phyloP scores from a whole-genome alignment of 2,329 filamentous ascomycete genomes.

The Leptoxyphium fumago region DNA sequence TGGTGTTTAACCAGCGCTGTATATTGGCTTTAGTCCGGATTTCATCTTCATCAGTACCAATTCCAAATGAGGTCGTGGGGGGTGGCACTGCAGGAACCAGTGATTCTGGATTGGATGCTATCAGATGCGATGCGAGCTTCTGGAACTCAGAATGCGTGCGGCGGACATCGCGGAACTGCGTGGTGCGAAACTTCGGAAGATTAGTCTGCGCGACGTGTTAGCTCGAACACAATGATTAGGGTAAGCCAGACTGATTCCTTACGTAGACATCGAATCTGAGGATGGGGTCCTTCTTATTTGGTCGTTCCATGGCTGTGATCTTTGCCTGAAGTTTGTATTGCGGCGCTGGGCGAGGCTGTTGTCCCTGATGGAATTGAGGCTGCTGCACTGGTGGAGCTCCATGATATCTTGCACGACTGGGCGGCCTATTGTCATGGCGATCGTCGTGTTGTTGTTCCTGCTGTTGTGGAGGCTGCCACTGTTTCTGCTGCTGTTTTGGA shows the following conservation, averaged over 20 bases:
- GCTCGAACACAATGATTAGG: neutral
- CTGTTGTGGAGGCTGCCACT: slow-evolving; percentile 19
- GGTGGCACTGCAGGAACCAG: slow-evolving; percentile 88
- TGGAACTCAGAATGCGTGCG: slow-evolving; percentile 90
- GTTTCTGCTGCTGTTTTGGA: slow-evolving; percentile 18
- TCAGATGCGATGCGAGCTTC: slow-evolving; percentile 89
- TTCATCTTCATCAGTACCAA: slow-evolving; percentile 93
- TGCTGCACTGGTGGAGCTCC: slow-evolving; percentile 10
- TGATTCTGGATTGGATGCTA: slow-evolving; percentile 93
- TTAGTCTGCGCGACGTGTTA: slow-evolving; percentile 54
- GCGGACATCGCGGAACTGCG: slow-evolving; percentile 93
- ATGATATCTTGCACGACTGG: slow-evolving; percentile 17
- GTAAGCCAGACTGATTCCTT: slow-evolving; percentile 23
- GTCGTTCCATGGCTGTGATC: slow-evolving; percentile 83
- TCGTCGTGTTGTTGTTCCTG: slow-evolving; percentile 12
- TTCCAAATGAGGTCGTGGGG: slow-evolving; percentile 84
- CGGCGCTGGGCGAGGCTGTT: slow-evolving; percentile 18
- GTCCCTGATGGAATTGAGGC: slow-evolving; percentile 15
- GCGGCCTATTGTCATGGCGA: slow-evolving; percentile 15
- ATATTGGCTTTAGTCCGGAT: slow-evolving; percentile 72
- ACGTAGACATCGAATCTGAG: slow-evolving; percentile 94
- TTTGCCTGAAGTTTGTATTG: slow-evolving; percentile 70
- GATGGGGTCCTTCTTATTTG: slow-evolving; percentile 89
- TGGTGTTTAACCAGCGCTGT: slow-evolving; percentile 89
- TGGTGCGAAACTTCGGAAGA: slow-evolving; percentile 93